Evolutionary conservation across 2,329 filamentous ascomycete species (phyloP).

Genomic region (Hymenoscyphus fraxineus): DNA sequence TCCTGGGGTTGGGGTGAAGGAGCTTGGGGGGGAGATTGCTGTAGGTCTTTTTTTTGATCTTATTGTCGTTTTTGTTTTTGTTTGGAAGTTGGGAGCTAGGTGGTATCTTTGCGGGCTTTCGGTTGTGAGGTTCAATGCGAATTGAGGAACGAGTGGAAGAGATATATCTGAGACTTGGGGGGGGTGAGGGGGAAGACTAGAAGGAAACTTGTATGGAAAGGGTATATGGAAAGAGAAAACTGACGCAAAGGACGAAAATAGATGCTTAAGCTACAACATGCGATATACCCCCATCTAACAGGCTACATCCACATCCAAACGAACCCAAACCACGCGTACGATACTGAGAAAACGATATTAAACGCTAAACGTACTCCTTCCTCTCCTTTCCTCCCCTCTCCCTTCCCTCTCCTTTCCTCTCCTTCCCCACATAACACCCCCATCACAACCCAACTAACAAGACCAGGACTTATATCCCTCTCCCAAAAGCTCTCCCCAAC

Average conservation of each 20-base stretch:
- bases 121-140: no score
- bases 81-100: no score
- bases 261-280: conserved; percentile 50
- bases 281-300: conserved; percentile 46
- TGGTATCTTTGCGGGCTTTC: no score
- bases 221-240: background rate
- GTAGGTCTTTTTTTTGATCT: conserved; percentile 34
- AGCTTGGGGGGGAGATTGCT: conserved; percentile 54
- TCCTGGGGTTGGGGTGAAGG: conserved; percentile 38
- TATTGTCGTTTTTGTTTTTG: background rate
- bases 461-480: conserved; percentile 45
- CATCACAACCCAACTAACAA: background rate
- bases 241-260: no score
- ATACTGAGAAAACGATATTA: conserved; percentile 44
- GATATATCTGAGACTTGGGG: no score
- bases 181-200: no score
- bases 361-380: conserved; percentile 46
- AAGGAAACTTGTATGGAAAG: no score
- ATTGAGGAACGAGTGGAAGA: no score
- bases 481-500: conserved; percentile 43
- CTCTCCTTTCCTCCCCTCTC: background rate
- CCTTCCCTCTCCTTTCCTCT: background rate
- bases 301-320: conserved; percentile 57
- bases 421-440: no score
- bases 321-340: conserved; percentile 54